phyloP scores from a whole-genome alignment of 352 stramenopile species.

The Peronospora tabacina region DNA sequence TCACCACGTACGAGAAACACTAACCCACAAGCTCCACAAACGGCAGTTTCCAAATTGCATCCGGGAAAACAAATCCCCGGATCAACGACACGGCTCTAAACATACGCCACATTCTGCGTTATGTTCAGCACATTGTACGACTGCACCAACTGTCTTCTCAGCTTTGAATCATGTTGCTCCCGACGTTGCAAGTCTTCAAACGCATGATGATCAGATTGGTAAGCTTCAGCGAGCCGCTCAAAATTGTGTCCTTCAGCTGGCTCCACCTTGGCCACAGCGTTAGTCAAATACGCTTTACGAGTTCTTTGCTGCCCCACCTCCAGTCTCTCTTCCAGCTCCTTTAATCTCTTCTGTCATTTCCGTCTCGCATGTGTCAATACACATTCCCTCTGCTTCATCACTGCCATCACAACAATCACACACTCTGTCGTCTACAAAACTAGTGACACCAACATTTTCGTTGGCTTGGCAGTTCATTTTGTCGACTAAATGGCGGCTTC shows the following conservation, averaged over 20 bases:
- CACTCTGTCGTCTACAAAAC: conserved; percentile 88
- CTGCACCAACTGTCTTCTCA: conserved; percentile 29
- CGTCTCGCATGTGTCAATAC: conserved; percentile 34
- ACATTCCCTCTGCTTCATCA: conserved; percentile 69
- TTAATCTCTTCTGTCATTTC: conserved; percentile 19
- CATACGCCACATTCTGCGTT: conserved; percentile 43
- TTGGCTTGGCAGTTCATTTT: conserved; percentile 39
- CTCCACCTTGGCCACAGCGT: conserved; percentile 24
- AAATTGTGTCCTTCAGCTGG: conserved; percentile 26
- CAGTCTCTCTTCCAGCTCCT: conserved; percentile 17
- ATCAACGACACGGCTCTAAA: conserved; percentile 42
- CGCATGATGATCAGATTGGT: conserved; percentile 14
- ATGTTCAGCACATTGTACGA: conserved; percentile 43
- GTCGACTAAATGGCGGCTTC: conserved; percentile 4
- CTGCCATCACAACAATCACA: conserved; percentile 97
- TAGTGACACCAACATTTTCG: conserved; percentile 32
- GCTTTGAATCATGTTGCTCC: conserved; percentile 24
- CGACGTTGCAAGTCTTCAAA: conserved; percentile 28
- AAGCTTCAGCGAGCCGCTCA: conserved; percentile 21
- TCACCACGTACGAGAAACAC: conserved; percentile 58
- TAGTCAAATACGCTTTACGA: conserved; percentile 24
- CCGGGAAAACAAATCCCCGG: conserved; percentile 39
- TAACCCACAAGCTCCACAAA: conserved; percentile 52
- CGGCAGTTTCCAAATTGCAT: conserved; percentile 31
- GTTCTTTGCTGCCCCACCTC: conserved; percentile 12